Base-by-base conservation (phyloP, 768 basidiomycete species). In the Russula earlei region DNA sequence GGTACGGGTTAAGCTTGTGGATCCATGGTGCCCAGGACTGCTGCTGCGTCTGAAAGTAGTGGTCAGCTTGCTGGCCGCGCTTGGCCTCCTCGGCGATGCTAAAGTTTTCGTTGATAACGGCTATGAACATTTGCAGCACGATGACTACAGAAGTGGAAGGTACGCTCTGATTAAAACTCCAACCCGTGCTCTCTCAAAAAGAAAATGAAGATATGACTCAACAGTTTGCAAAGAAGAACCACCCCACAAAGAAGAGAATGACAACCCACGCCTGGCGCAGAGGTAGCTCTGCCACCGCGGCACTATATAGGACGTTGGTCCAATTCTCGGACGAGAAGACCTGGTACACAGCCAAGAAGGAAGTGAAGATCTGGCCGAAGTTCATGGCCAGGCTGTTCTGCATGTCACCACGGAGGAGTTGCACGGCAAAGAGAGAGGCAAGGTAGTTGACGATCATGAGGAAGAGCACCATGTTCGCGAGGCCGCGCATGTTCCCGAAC, bases 31-130 rank as follows among this genome's bases (percentile, higher is more conserved):
- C 65, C 57, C 68, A 40, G 62, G 66, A 56, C 40, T 76, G 73
- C 22, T 77, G 76, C 55, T 83, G 79, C 40, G 77, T 76, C 15
- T 73, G 80, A 72, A 78, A 82, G 66, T 83, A 86, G 45, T 81
- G 77, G 6, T 81, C 80, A 5, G 85, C 82, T 69, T 96, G 95
- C 59, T 85, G 78, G 15, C 79, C 78, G 50, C 85, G 82, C 73
- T 97, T 97, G 25, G 83, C 78, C 66, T 94, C 91, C 65, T 97
- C 95, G 0, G 91, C 91, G 5, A 96, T 82, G 22, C 84, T 77
- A 64, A 98, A 97, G 69, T 94, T 95, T 74, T 94, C 92, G 65
- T 93, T 90, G 75, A 96, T 92, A 43, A 95, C 92, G 33, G 95
- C 95, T 64, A 98, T 90, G 73, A 97, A 96, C 84, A 97, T 87